These are phyloP conservation scores for Leishmania martiniquensis DNA, from an alignment of 208 protist species.

Conservation along the genomic window DNA sequence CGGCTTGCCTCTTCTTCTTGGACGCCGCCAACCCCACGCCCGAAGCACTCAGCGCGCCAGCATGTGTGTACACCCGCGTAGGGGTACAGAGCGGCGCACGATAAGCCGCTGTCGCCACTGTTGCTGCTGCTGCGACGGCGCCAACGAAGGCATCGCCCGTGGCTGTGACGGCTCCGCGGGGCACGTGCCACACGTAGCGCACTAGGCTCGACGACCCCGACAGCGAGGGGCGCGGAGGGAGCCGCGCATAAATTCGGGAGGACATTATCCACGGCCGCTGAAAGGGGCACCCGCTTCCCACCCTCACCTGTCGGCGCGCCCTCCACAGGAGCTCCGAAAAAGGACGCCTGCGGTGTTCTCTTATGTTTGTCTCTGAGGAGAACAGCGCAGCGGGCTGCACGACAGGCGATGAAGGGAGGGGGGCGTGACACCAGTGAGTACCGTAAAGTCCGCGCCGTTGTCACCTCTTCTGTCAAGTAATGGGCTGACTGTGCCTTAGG, in stretches of 20 bases:
- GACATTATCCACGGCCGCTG: background rate
- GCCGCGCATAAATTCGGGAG: background rate
- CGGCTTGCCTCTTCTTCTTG: background rate
- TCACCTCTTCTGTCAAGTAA: background rate
- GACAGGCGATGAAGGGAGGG: background rate
- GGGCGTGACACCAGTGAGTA: too few relatives aligned
- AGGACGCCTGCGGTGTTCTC: background rate
- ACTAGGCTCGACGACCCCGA: background rate
- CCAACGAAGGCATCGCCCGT: background rate
- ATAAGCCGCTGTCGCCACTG: background rate
- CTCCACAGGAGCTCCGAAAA: background rate
- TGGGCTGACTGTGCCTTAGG: background rate
- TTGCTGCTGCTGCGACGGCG: background rate
- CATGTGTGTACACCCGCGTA: background rate
- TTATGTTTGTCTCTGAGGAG: background rate
- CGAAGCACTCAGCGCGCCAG: background rate
- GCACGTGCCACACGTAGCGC: constrained; percentile 1
- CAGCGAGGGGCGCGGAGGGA: background rate
- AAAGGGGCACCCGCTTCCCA: background rate
- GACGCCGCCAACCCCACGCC: background rate
- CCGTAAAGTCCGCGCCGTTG: background rate
- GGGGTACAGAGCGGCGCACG: background rate
- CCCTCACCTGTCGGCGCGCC: background rate
- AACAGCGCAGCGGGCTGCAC: too few relatives aligned
- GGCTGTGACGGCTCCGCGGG: background rate